Evolutionary conservation across 768 basidiomycete genomes (phyloP).

Genomic region (Rhodosporidiobolus odoratus): DNA sequence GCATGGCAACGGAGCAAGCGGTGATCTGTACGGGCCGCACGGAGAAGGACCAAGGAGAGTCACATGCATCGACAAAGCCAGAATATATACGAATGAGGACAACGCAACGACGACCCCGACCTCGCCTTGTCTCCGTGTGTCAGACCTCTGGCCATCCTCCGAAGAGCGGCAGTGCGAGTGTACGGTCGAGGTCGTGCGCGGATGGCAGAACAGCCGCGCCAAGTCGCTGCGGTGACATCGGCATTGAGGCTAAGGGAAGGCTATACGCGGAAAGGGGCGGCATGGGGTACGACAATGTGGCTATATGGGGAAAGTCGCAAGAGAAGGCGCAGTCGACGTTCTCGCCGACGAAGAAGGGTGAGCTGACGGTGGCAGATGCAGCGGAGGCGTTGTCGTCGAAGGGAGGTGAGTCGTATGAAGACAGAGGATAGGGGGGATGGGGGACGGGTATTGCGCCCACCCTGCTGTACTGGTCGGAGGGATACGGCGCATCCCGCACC

Average conservation of each 20-base stretch:
- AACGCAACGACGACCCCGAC: too few species aligned
- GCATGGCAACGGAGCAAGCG: too few species aligned
- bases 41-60: too few species aligned
- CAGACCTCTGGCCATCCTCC: neutral
- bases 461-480: neutral
- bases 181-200: neutral
- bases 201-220: neutral
- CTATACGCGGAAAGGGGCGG: neutral
- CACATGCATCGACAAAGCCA: too few species aligned
- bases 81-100: too few species aligned
- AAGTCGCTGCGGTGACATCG: neutral
- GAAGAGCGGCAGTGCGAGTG: conserved; percentile 15
- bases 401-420: neutral
- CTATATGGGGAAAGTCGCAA: neutral
- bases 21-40: too few species aligned
- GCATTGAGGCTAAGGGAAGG: too few species aligned
- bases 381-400: neutral
- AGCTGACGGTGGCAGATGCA: neutral
- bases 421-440: neutral
- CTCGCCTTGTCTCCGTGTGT: too few species aligned
- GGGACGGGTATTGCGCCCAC: too few species aligned
- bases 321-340: conserved; percentile 3
- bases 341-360: conserved; percentile 10
- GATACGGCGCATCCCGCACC: too few species aligned
- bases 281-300: neutral